Evolutionary conservation across 1,284 basidiomycete genomes (phyloP).

Genomic region (Inonotus hispidus): DNA sequence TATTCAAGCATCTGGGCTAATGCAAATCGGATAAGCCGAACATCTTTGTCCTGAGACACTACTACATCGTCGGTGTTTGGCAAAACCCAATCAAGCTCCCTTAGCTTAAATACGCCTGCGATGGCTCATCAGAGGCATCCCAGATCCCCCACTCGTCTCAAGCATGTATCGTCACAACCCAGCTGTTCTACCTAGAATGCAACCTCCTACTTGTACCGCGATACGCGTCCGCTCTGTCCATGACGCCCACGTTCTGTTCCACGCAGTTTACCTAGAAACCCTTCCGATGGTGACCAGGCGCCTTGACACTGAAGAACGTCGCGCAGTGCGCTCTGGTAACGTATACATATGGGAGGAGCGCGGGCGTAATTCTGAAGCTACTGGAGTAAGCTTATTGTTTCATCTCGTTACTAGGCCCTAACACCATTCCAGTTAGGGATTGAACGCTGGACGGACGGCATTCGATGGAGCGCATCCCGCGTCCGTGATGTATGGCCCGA

Average conservation of each 20-base stretch:
- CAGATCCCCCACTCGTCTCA: not conserved
- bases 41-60: not conserved
- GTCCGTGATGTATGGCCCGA: slow-evolving; percentile 61
- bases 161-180: slow-evolving; percentile 17
- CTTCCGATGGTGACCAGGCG: slow-evolving; percentile 38
- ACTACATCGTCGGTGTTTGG: slow-evolving; percentile 2
- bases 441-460: slow-evolving; percentile 57
- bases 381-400: slow-evolving; percentile 28
- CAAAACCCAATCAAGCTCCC: slow-evolving; percentile 18
- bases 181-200: slow-evolving; percentile 28
- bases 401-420: not conserved
- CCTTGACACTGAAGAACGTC: slow-evolving; percentile 39
- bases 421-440: slow-evolving; percentile 47
- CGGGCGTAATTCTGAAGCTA: slow-evolving; percentile 32
- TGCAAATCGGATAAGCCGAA: slow-evolving; percentile 10
- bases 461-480: slow-evolving; percentile 67
- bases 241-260: slow-evolving; percentile 41
- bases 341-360: slow-evolving; percentile 46
- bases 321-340: slow-evolving; percentile 36
- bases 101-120: slow-evolving; percentile 17
- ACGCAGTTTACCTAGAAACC: slow-evolving; percentile 33
- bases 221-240: slow-evolving; percentile 34
- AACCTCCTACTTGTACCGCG: slow-evolving; percentile 37
- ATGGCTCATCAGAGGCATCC: not conserved
- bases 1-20: not conserved